phyloP scores from a whole-genome alignment of 495 filamentous ascomycete species.

The Neurospora sp. region DNA sequence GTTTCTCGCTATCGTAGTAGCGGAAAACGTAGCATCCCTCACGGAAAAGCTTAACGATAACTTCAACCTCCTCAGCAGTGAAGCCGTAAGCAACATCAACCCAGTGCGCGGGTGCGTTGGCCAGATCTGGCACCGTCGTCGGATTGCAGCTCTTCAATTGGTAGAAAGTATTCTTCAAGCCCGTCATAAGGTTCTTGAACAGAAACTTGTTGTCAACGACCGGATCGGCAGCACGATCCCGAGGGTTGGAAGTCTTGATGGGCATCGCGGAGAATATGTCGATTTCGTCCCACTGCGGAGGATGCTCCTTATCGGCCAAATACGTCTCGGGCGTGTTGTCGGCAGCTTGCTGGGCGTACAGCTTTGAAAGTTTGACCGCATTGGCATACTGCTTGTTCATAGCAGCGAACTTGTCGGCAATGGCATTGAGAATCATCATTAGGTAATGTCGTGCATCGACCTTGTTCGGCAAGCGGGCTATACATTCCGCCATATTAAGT shows the following conservation, averaged over 20 bases:
- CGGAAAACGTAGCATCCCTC: constrained; percentile 93
- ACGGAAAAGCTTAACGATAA: constrained; percentile 94
- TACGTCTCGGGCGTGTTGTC: constrained; percentile 69
- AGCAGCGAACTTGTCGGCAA: constrained; percentile 93
- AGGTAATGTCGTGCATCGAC: constrained; percentile 88
- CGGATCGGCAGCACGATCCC: constrained; percentile 82
- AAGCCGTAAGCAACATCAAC: constrained; percentile 92
- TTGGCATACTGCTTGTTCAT: constrained; percentile 97
- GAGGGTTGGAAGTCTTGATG: constrained; percentile 88
- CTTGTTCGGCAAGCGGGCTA: constrained; percentile 83
- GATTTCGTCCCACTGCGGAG: constrained; percentile 92
- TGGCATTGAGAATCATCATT: constrained; percentile 94
- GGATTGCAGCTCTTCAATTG: constrained; percentile 83
- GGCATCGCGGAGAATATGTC: constrained; percentile 95
- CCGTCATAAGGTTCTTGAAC: constrained; percentile 97
- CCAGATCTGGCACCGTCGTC: constrained; percentile 56
- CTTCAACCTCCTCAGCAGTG: constrained; percentile 91
- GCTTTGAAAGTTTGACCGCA: constrained; percentile 79
- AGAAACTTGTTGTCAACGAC: constrained; percentile 98
- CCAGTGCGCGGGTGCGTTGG: constrained; percentile 82
- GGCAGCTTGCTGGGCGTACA: constrained; percentile 52
- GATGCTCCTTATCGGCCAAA: constrained; percentile 66
- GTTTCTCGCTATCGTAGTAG: constrained; percentile 86
- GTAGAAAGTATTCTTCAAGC: constrained; percentile 93
- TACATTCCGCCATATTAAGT: constrained; percentile 95